phyloP scores from a whole-genome alignment of 805 yeast species.

The Wickerhamiella kazuoi region DNA sequence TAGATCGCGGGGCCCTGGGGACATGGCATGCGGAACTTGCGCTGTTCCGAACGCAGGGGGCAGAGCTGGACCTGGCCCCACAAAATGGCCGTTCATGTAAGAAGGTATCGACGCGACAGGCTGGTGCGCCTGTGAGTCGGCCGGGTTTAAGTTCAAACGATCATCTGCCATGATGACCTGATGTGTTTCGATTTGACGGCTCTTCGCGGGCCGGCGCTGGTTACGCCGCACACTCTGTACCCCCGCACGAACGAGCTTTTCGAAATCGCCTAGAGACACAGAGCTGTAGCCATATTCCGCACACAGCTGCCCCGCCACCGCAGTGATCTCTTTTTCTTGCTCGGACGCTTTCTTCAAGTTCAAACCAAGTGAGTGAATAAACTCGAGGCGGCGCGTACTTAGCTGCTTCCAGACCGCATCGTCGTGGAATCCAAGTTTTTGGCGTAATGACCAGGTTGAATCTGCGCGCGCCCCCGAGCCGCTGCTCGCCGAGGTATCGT shows the following conservation, averaged over 20 bases:
- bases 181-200: neutral
- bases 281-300: conserved; percentile 58
- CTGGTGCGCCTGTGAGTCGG: neutral
- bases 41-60: neutral
- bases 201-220: conserved; percentile 22
- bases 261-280: conserved; percentile 52
- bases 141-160: neutral
- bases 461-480: neutral
- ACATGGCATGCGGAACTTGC: neutral
- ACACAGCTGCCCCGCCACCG: conserved; percentile 61
- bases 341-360: conserved; percentile 71
- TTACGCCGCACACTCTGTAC: conserved; percentile 85
- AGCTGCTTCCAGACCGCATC: conserved; percentile 77
- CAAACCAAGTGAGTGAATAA: conserved; percentile 57
- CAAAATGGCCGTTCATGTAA: neutral
- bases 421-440: conserved; percentile 55
- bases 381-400: conserved; percentile 74
- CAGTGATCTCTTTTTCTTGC: conserved; percentile 65
- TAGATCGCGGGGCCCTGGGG: no score
- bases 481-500: neutral
- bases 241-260: conserved; percentile 79
- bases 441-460: conserved; percentile 37
- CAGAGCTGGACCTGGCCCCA: no score
- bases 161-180: neutral
- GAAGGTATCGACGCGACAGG: neutral